Base-by-base conservation (phyloP, 2,329 filamentous ascomycete species). In the Trichoderma koningii region DNA sequence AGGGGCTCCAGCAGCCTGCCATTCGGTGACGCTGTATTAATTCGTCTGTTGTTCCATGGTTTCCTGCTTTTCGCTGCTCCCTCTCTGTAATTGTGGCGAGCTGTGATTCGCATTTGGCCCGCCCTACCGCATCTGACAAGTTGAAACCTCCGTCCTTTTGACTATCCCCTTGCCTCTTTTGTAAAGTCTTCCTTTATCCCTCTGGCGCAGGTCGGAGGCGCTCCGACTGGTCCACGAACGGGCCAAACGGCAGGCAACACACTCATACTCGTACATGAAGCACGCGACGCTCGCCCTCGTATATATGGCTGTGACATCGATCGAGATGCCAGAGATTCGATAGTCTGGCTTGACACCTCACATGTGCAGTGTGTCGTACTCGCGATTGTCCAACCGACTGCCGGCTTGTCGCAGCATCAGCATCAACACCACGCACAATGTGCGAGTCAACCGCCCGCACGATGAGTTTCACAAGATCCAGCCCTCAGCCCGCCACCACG, bases 21-120 rank as follows among this genome's bases (percentile, higher is more conserved):
- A 38, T 38, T 17, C 21, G 57, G 41, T 41, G 38, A 61, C 45
- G 28, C 26, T 50, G 47, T 26, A n/a, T n/a, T n/a, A 41, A 19
- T 41, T 50, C 28, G 4, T 60, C 12, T 38, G 34, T 10, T 38
- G 34, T 38, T 38, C 34, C 34, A 38, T 38, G 34, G 12, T 42
- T 21, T n/a, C n/a, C 15, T 10, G 38, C 15, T 34, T 48, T 48
- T 30, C 34, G 30, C 38, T 42, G 44, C 42, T 50, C 23, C 45
- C 38, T 51, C 45, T 26, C 34, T 51, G 57, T 15, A 34, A 61
- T 52, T 61, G 57, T 61, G 57, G 57, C 57, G 52, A 38, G 57
- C 47, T 61, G 57, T 61, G 57, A 61, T 61, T 60, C 56, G 56
- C 56, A 60, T 60, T 51, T 5, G 30, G 3, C 15, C 6, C 55